Base-by-base conservation (phyloP, 345 rosid genomes). In the Arabidopsis suecica region DNA sequence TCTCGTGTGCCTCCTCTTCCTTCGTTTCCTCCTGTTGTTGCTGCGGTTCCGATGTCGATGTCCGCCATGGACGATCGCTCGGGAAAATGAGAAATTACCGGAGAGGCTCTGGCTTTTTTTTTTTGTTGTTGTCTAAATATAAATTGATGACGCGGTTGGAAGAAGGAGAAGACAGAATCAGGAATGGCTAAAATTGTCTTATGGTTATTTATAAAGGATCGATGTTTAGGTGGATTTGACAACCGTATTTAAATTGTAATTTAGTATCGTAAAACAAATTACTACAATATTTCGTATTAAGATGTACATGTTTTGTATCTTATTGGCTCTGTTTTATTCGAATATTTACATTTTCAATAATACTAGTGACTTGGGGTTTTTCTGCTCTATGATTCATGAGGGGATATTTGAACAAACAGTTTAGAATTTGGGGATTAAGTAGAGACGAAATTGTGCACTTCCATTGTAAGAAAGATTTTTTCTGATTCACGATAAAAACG, bases 31-130 rank as follows among this genome's bases (percentile, higher is more conserved):
- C 4, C 47, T 49, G 1, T 1, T 51, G 12, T 16, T 34, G 75
- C 28, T 55, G 56, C 77, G 74, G 61, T 88, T 48, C 75, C 93
- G 84, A 82, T 86, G 71, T 69, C 65, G 68, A 65, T 62, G 74
- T 79, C 82, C 65, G 72, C 76, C 77, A 72, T 78, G 69, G 79
- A 66, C 78, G 74, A 78, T 78, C 72, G 65, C 69, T 59, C 38
- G 59, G 53, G 34, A 54, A 13, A 22, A 55, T 16, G 51, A 49
- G 40, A 61, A 34, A 44, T 40, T 12, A 38, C 62, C 71, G 12
- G 72, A 78, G 73, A 59, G 10, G 48, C 61, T 63, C 75, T 69
- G 9, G 51, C 8, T 49, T 57, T 42, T 25, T 37, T 20, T 11
- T 34, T 33, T 18, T 30, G n/a, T 5, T 16, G 20, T 16, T 10